Conservation (phyloP, 139 green algal species). For the Chlamydomonas sphaeroides region DNA sequence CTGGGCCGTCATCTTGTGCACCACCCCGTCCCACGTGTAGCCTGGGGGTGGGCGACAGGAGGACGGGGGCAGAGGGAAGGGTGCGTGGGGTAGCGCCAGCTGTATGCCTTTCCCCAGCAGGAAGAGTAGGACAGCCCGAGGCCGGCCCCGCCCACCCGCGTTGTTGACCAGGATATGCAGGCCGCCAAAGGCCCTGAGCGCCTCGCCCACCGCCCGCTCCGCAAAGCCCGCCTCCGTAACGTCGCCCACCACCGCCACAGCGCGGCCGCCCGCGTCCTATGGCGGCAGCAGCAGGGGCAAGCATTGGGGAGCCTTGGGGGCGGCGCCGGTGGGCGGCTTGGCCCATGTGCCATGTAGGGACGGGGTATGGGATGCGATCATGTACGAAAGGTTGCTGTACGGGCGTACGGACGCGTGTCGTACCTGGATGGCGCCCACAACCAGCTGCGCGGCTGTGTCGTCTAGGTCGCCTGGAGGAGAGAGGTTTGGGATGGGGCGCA, state of each 20-base stretch:
- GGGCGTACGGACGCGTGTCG: too few relatives aligned
- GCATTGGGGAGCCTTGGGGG: too few relatives aligned
- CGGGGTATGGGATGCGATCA: too few relatives aligned
- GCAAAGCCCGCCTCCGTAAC: conserved; percentile 74
- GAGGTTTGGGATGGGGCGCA: too few relatives aligned
- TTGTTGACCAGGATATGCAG: conserved; percentile 62
- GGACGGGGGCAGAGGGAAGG: neutral
- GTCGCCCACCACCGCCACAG: conserved; percentile 67
- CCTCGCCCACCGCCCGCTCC: conserved; percentile 54
- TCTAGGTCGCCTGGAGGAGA: too few relatives aligned
- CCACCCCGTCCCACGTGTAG: conserved; percentile 90
- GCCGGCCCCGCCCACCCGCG: conserved; percentile 54
- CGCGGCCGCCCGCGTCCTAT: conserved; percentile 31
- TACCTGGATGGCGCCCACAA: neutral
- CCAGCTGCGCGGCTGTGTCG: neutral
- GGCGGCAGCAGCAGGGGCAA: too few relatives aligned
- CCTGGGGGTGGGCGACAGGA: conserved; percentile 55
- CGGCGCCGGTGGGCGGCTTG: too few relatives aligned
- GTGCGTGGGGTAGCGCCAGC: neutral
- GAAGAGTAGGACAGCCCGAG: too few relatives aligned
- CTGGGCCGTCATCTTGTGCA: conserved; percentile 82
- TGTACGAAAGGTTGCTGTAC: too few relatives aligned
- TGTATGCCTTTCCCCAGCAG: too few relatives aligned
- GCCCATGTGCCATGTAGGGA: too few relatives aligned
- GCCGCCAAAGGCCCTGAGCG: conserved; percentile 67